phyloP scores from a whole-genome alignment of 331 rosid species.

The Dryas integrifolia region DNA sequence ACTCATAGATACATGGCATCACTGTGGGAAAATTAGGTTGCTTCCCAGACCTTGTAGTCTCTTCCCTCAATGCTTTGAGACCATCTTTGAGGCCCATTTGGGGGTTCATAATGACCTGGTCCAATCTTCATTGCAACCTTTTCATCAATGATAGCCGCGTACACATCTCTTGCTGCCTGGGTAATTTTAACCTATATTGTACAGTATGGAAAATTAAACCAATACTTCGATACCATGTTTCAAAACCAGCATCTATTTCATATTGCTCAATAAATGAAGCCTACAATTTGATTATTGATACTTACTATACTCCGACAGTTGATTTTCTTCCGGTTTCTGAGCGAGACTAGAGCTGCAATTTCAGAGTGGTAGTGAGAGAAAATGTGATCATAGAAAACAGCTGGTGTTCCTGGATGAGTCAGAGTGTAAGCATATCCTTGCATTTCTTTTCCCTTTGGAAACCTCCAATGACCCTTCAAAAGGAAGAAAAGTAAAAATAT shows the following conservation, averaged over 20 bases:
- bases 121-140: slow-evolving; percentile 85
- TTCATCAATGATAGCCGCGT: slow-evolving; percentile 71
- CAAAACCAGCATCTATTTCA: not conserved
- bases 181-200: slow-evolving; percentile 56
- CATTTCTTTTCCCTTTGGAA: slow-evolving; percentile 82
- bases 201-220: slow-evolving; percentile 10
- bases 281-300: slow-evolving; percentile 14
- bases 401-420: slow-evolving; percentile 98
- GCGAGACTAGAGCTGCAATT: slow-evolving; percentile 52
- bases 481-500: slow-evolving; percentile 16
- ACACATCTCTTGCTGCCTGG: slow-evolving; percentile 83
- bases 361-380: slow-evolving; percentile 66
- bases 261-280: not conserved
- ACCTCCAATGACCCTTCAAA: slow-evolving; percentile 98
- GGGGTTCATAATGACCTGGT: slow-evolving; percentile 85
- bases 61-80: slow-evolving; percentile 55
- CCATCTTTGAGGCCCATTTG: slow-evolving; percentile 59
- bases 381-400: slow-evolving; percentile 82
- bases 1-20: slow-evolving; percentile 7
- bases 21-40: slow-evolving; percentile 23
- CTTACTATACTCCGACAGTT: slow-evolving; percentile 84
- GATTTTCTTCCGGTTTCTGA: slow-evolving; percentile 65
- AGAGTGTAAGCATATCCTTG: slow-evolving; percentile 96
- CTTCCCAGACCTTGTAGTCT: slow-evolving; percentile 89
- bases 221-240: not conserved